These are phyloP conservation scores for Pharus latifolius DNA, from an alignment of 176 grass and related monocot genomes.

Conservation along the genomic window DNA sequence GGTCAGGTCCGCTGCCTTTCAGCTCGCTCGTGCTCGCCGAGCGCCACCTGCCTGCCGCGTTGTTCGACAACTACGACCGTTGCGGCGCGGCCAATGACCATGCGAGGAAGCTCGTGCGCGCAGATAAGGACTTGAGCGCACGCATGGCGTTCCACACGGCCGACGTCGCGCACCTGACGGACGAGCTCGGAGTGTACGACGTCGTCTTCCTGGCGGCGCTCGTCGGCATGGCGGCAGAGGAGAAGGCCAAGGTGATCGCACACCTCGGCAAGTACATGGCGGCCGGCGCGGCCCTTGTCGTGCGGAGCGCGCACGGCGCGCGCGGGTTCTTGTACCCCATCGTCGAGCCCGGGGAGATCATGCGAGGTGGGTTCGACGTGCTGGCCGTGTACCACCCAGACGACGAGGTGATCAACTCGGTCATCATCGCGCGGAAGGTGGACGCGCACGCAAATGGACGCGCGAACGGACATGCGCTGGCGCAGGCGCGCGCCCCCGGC, in stretches of 20 bases:
- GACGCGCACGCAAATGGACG: background rate
- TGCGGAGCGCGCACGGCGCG: slow-evolving; percentile 73
- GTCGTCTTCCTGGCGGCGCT: slow-evolving; percentile 81
- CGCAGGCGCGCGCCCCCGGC: background rate
- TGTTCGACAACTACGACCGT: slow-evolving; percentile 49
- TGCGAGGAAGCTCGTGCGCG: slow-evolving; percentile 40
- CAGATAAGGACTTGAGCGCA: slow-evolving; percentile 20
- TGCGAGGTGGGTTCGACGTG: slow-evolving; percentile 50
- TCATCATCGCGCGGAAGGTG: slow-evolving; percentile 48
- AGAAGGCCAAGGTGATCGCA: slow-evolving; percentile 40
- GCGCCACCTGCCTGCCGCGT: slow-evolving; percentile 16
- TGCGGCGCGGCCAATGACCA: slow-evolving; percentile 34
- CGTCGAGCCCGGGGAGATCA: slow-evolving; percentile 38
- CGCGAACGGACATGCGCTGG: background rate
- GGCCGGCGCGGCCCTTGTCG: slow-evolving; percentile 38
- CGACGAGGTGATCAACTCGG: slow-evolving; percentile 60
- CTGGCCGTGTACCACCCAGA: slow-evolving; percentile 51
- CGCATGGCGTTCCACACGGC: slow-evolving; percentile 61
- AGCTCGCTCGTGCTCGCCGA: slow-evolving; percentile 46
- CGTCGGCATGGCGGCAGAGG: slow-evolving; percentile 51
- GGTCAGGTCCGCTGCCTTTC: slow-evolving; percentile 46
- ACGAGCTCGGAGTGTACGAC: slow-evolving; percentile 36
- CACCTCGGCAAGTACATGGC: slow-evolving; percentile 61
- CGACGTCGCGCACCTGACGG: slow-evolving; percentile 34
- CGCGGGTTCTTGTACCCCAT: slow-evolving; percentile 74